Evolutionary conservation across 176 grass and related monocot genomes (phyloP), one percentile per base, ranked within the genome.

Genomic region (Dactylis glomerata): DNA sequence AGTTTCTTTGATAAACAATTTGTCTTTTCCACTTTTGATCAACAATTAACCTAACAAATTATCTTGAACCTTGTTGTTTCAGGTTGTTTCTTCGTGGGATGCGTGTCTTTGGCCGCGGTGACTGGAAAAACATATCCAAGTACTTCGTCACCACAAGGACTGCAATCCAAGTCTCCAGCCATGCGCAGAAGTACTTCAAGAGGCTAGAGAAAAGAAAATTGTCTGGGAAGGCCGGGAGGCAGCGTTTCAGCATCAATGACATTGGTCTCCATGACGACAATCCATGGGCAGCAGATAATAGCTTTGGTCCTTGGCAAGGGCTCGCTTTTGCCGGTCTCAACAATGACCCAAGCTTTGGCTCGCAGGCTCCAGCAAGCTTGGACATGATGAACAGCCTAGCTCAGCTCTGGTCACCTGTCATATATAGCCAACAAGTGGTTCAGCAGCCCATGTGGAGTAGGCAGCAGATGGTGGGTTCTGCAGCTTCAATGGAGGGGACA

Each of bases 131-230:
- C 45, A 76, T 76, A 40, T 75, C 59, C 70, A 76, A 6, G 26
- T 3, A 80, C 15, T 41, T 87, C 0, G 59, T 76, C 46, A 54
- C 14, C 61, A 82, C 71, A 6, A 68, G 8, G 17, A 76, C 59
- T 10, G 32, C 70, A 20, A 5, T 19, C 20, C 70, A 76, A 16
- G 20, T 81, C 3, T 76, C 70, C 13, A 68, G 45, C 71, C 79
- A 82, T 44, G 79, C 86, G n/a, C 86, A 87, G 0, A 87, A 87
- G 49, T 58, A 27, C 61, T 82, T 82, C 47, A 10, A 13, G 2
- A 82, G 33, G 26, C 13, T 58, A 11, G 37, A 46, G 22, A 28
- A 22, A 1, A 15, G 9, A 9, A 20, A 0, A 9, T 27, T 28
- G n/a, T 17, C 15, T 2, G 16, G 12, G 6, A 17, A 2, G 10